Percentiles rank a stretch among this genome's conserved stretches.
Conservation (phyloP, 2,329 filamentous ascomycete genomes). For the Penicillium brevicompactum region DNA sequence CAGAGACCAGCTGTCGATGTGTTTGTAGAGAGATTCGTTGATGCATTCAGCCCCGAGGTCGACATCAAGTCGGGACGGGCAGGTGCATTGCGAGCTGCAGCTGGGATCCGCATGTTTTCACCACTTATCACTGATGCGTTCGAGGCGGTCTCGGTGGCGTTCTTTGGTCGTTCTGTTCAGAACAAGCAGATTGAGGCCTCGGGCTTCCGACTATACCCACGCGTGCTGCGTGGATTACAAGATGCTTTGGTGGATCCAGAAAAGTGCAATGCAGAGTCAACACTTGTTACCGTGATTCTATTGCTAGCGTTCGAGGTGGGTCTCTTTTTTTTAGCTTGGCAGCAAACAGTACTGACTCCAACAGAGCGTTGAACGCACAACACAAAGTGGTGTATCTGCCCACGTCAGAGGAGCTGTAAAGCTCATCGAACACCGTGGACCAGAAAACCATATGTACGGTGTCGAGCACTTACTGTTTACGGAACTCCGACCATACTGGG, state of each 20-base stretch:
- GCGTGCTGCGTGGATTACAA: conserved; percentile 39
- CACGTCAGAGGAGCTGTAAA: conserved; percentile 40
- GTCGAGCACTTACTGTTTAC: conserved; percentile 43
- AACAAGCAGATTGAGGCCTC: conserved; percentile 36
- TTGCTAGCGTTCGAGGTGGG: conserved; percentile 42
- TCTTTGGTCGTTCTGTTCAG: conserved; percentile 40
- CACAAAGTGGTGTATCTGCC: conserved; percentile 32
- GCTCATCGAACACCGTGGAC: conserved; percentile 42
- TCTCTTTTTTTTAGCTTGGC: neutral
- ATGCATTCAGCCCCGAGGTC: conserved; percentile 43
- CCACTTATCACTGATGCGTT: conserved; percentile 41
- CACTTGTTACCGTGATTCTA: conserved; percentile 41
- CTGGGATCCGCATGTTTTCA: conserved; percentile 44
- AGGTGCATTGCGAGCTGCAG: conserved; percentile 39
- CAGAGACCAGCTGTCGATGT: conserved; percentile 34
- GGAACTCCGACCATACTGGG: conserved; percentile 44
- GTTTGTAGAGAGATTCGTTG: conserved; percentile 43
- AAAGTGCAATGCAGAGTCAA: conserved; percentile 39
- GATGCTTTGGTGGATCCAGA: conserved; percentile 40
- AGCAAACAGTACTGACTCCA: conserved; percentile 1
- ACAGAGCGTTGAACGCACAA: conserved; percentile 41
- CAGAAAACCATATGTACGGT: conserved; percentile 43
- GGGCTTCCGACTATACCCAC: conserved; percentile 37
- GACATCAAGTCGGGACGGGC: conserved; percentile 37
- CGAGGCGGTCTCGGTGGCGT: conserved; percentile 41